These are phyloP conservation scores for Xylaria telfairii DNA, from an alignment of 495 filamentous ascomycete genomes.

Conservation along the genomic window DNA sequence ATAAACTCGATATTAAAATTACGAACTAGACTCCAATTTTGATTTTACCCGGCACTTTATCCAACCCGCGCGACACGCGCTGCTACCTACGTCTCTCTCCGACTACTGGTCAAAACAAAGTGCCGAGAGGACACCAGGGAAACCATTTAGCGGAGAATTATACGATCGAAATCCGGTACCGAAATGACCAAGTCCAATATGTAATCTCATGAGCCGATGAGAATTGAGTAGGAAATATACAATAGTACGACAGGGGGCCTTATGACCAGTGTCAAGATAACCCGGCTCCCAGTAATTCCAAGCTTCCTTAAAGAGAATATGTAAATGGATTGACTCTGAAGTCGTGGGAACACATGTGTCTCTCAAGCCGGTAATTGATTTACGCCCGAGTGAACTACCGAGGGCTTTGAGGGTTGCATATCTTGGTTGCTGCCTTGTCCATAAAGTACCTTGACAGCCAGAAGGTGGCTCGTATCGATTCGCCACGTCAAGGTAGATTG, in stretches of 20 bases:
- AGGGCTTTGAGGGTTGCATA: background rate
- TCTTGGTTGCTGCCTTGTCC: background rate
- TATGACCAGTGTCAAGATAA: background rate
- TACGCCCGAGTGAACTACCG: background rate
- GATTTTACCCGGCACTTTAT: conserved; percentile 21
- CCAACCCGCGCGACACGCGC: conserved; percentile 15
- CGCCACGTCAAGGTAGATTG: background rate
- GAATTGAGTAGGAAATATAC: background rate
- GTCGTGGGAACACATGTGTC: background rate
- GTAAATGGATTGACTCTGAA: background rate
- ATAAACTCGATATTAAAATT: conserved; percentile 2
- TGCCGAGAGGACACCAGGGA: background rate
- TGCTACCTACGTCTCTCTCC: background rate
- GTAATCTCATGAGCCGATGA: background rate
- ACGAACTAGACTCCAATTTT: conserved; percentile 15
- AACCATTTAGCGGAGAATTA: background rate
- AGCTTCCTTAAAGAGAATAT: conserved; percentile 5
- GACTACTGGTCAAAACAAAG: conserved; percentile 9
- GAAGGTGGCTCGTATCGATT: background rate
- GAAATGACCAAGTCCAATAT: background rate
- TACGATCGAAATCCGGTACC: background rate
- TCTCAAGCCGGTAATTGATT: conserved; percentile 5
- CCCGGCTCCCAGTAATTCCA: background rate
- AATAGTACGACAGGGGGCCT: background rate
- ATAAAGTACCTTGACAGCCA: background rate